Evolutionary conservation across 140 eudicot species (phyloP).

Genomic region (Flaveria floridana): DNA sequence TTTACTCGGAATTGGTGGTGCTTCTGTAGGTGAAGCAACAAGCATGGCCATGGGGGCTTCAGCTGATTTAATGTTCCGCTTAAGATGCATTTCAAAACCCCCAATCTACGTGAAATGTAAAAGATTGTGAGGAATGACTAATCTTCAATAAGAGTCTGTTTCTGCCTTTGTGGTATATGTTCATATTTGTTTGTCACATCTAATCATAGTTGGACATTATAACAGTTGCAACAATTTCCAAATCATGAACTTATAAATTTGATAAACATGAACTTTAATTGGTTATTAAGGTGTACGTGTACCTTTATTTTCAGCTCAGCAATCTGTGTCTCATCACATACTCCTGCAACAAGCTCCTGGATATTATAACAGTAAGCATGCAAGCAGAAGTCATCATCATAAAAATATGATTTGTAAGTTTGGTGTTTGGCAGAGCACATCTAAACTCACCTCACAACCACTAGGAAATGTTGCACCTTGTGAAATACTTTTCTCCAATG

Average conservation of each 20-base stretch:
- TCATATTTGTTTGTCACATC: neutral
- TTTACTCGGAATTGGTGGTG: slow-evolving; percentile 50
- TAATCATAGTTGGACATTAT: neutral
- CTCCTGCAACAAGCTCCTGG: slow-evolving; percentile 63
- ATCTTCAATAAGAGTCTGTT: neutral
- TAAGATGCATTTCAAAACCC: slow-evolving; percentile 63
- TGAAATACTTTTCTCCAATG: slow-evolving; percentile 38
- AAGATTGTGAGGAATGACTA: neutral
- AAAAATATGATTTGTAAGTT: slow-evolving; percentile 10
- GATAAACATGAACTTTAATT: neutral
- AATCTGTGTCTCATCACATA: slow-evolving; percentile 66
- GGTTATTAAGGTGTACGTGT: neutral
- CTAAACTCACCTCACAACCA: slow-evolving; percentile 57
- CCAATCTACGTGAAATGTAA: slow-evolving; percentile 43
- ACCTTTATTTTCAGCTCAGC: slow-evolving; percentile 75
- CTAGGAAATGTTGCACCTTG: slow-evolving; percentile 52
- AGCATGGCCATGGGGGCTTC: slow-evolving; percentile 29
- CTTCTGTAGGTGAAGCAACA: slow-evolving; percentile 36
- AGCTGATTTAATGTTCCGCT: slow-evolving; percentile 44
- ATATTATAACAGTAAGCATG: slow-evolving; percentile 22
- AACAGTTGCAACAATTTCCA: neutral
- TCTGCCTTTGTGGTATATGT: neutral
- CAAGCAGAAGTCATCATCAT: neutral
- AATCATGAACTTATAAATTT: neutral
- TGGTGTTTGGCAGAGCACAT: neutral